Conservation (phyloP, 75 land plant species). For the Azolla pinnata region DNA sequence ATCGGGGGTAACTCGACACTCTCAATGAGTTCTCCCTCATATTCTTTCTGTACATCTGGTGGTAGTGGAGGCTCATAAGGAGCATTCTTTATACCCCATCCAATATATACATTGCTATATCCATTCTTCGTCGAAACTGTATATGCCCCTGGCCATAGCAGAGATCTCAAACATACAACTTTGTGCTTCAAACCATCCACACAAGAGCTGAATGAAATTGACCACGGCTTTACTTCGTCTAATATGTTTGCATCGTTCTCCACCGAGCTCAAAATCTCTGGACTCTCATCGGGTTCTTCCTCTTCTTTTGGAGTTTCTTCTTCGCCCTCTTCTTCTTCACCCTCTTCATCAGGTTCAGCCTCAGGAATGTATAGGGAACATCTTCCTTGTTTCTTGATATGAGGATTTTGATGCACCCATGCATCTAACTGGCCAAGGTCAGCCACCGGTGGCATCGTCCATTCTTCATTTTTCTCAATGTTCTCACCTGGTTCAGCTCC, state of each 20-base stretch:
- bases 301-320: not conserved
- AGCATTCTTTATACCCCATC: conserved; percentile 28
- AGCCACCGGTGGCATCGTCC: conserved; percentile 9
- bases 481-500: conserved; percentile 20
- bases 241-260: conserved; percentile 18
- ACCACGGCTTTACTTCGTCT: conserved; percentile 25
- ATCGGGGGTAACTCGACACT: conserved; percentile 27
- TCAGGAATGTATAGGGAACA: conserved; percentile 24
- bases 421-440: conserved; percentile 20
- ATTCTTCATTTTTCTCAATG: conserved; percentile 24
- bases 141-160: conserved; percentile 30
- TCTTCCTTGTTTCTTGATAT: conserved; percentile 25
- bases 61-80: conserved; percentile 27
- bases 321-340: conserved; percentile 11
- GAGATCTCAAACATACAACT: conserved; percentile 29
- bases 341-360: conserved; percentile 9
- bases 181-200: conserved; percentile 24
- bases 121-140: conserved; percentile 31
- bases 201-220: conserved; percentile 23
- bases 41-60: conserved; percentile 28
- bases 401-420: conserved; percentile 32
- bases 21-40: conserved; percentile 20
- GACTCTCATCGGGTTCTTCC: conserved; percentile 30
- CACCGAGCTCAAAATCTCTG: conserved; percentile 18
- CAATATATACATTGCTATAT: conserved; percentile 31